phyloP scores from a whole-genome alignment of 176 grass and related monocot species.

The Sorghum bicolor region DNA sequence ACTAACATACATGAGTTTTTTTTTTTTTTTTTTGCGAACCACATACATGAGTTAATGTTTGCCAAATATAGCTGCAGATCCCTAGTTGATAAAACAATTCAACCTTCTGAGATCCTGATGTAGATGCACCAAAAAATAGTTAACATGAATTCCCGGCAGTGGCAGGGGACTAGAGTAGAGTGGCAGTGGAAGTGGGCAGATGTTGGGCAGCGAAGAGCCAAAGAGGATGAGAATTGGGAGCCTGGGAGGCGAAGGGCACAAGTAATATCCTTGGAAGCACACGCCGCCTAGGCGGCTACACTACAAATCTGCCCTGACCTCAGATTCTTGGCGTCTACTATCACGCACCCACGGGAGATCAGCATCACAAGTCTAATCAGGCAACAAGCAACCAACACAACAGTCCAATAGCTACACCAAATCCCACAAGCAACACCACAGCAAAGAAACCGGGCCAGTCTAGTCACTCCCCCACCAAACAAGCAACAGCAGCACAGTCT shows the following conservation, averaged over 20 bases:
- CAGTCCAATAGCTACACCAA: neutral
- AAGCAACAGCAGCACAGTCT: slow-evolving; percentile 13
- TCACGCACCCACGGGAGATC: neutral
- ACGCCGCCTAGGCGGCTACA: neutral
- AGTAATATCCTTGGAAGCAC: neutral
- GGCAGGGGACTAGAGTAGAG: neutral
- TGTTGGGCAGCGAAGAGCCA: neutral
- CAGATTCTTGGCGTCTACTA: neutral
- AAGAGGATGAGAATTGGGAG: neutral
- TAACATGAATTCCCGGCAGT: neutral
- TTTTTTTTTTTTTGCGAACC: no score
- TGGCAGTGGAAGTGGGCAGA: neutral
- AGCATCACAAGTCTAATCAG: slow-evolving; percentile 12
- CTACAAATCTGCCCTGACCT: neutral
- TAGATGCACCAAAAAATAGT: neutral
- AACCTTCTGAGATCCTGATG: neutral
- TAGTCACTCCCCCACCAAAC: slow-evolving; percentile 19
- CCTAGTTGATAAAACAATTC: neutral
- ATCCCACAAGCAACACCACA: slow-evolving; percentile 25
- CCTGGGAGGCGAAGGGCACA: neutral
- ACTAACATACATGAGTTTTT: neutral
- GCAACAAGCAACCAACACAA: slow-evolving; percentile 25
- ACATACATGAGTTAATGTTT: neutral
- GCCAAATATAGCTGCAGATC: neutral
- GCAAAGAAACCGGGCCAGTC: neutral